Conservation (phyloP, 2,329 filamentous ascomycete genomes). For the Fusarium poae region DNA sequence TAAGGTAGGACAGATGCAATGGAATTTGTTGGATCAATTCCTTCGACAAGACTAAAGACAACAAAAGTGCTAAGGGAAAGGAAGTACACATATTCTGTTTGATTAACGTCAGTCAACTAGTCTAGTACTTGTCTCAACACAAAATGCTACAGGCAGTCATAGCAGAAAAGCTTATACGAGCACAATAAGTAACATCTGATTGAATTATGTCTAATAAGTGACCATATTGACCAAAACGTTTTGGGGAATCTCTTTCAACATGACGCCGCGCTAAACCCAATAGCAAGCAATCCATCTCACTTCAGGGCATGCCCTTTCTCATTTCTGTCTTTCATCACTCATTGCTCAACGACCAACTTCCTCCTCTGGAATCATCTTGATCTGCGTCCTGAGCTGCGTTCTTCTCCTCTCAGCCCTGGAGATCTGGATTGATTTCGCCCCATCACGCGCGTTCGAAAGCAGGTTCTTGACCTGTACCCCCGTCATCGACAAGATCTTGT, state of each 20-base stretch:
- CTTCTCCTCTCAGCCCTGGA: conserved; percentile 52
- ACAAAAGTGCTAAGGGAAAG: neutral
- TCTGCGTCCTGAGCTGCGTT: conserved; percentile 54
- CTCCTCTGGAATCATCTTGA: conserved; percentile 53
- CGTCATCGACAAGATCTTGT: conserved; percentile 35
- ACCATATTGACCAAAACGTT: conserved; percentile 11
- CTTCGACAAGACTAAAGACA: neutral
- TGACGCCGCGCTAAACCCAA: conserved; percentile 41
- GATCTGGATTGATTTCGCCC: conserved; percentile 37
- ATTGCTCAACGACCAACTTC: conserved; percentile 25
- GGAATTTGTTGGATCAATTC: neutral
- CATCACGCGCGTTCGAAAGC: conserved; percentile 45
- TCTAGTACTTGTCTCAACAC: neutral
- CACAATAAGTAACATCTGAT: neutral
- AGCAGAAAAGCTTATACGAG: neutral
- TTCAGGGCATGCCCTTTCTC: neutral
- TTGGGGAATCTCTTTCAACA: conserved; percentile 31
- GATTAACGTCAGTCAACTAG: neutral
- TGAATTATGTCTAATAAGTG: conserved; percentile 3
- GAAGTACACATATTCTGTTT: neutral
- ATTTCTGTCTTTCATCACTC: neutral
- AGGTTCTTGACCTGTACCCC: conserved; percentile 46
- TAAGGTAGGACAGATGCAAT: neutral
- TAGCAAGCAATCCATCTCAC: conserved; percentile 8
- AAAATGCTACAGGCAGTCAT: neutral